Conservation (phyloP, 495 filamentous ascomycete genomes). For the Neurospora discreta region DNA sequence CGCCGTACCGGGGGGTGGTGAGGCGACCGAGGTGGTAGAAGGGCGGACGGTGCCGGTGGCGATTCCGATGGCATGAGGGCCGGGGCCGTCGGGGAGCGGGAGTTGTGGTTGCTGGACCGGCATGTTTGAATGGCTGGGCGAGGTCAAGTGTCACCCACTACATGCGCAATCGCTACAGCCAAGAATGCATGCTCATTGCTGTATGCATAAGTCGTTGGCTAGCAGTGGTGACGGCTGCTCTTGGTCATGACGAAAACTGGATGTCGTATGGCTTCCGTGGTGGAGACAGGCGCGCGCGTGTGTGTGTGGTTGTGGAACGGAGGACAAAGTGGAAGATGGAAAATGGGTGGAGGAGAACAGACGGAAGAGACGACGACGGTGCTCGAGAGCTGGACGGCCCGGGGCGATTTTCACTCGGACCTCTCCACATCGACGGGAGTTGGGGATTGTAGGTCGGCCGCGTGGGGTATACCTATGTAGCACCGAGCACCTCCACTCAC, state of each 20-base stretch:
- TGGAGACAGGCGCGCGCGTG: neutral
- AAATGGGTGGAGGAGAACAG: neutral
- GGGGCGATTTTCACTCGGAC: neutral
- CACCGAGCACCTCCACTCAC: too few species aligned
- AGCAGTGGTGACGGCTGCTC: neutral
- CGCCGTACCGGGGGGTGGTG: neutral
- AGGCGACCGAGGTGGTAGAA: neutral
- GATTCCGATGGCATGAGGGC: neutral
- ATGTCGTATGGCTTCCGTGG: neutral
- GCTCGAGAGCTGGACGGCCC: neutral
- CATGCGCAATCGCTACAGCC: neutral
- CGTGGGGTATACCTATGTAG: neutral
- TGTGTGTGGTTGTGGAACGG: neutral
- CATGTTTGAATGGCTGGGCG: neutral
- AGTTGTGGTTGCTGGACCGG: neutral
- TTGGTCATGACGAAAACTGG: neutral
- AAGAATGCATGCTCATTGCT: neutral
- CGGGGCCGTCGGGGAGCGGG: neutral
- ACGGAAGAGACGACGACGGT: neutral
- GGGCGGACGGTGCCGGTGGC: neutral
- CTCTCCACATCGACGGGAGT: neutral
- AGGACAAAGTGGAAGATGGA: neutral
- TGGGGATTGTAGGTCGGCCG: neutral
- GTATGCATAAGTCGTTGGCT: neutral
- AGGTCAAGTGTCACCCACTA: neutral